Evolutionary conservation across 768 basidiomycete genomes (phyloP).

Genomic region (Leccinum ochraceum): DNA sequence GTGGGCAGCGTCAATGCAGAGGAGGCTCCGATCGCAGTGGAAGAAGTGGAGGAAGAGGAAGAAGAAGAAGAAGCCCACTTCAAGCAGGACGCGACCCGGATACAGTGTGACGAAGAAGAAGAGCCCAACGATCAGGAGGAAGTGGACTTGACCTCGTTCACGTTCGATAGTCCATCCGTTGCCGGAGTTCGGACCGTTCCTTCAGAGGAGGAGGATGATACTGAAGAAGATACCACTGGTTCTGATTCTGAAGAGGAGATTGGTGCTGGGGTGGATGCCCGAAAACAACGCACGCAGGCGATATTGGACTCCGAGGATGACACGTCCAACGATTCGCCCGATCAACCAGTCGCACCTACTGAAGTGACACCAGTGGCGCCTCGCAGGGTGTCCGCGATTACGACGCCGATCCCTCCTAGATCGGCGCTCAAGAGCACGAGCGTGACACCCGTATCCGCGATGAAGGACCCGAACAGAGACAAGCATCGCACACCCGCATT

Average conservation of each 20-base stretch:
- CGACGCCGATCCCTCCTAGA: constrained; percentile 36
- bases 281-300: constrained; percentile 8
- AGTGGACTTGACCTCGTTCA: constrained; percentile 68
- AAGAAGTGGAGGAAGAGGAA: constrained; percentile 11
- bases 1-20: constrained; percentile 1
- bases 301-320: constrained; percentile 42
- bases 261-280: constrained; percentile 10
- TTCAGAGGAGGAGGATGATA: constrained; percentile 25
- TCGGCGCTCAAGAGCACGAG: constrained; percentile 46
- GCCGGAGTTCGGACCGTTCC: constrained; percentile 55
- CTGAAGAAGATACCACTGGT: constrained; percentile 45
- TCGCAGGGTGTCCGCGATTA: constrained; percentile 11
- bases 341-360: not conserved
- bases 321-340: constrained; percentile 17
- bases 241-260: constrained; percentile 33
- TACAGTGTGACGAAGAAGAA: constrained; percentile 33
- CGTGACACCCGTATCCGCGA: constrained; percentile 56
- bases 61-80: constrained; percentile 19
- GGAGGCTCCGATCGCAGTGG: constrained; percentile 8
- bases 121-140: constrained; percentile 63
- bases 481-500: constrained; percentile 57
- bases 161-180: constrained; percentile 61
- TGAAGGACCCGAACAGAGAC: constrained; percentile 53
- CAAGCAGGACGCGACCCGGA: not conserved
- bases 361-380: constrained; percentile 25